phyloP scores from a whole-genome alignment of 768 basidiomycete species.

The Tulasnella calospora region DNA sequence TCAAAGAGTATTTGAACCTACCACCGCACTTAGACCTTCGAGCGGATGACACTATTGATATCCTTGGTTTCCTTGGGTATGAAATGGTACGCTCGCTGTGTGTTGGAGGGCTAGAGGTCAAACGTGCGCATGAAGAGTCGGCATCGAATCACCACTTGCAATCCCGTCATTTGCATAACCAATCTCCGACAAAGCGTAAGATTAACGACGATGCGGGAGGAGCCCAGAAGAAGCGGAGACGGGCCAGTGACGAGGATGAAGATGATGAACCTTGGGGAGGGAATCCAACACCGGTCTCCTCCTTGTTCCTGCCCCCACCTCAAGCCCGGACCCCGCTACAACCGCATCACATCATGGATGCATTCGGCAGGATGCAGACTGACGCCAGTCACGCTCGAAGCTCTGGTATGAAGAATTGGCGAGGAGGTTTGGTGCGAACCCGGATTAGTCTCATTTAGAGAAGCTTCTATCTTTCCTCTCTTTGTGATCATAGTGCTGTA shows the following conservation, averaged over 20 bases:
- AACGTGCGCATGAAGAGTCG: constrained; percentile 64
- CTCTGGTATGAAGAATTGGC: constrained; percentile 85
- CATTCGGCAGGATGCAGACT: constrained; percentile 83
- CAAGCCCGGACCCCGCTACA: constrained; percentile 72
- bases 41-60: constrained; percentile 89
- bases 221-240: constrained; percentile 48
- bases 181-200: constrained; percentile 48
- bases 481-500: neutral
- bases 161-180: constrained; percentile 65
- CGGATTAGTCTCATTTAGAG: constrained; percentile 67
- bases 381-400: constrained; percentile 77
- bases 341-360: constrained; percentile 86
- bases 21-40: constrained; percentile 81
- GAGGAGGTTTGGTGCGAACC: constrained; percentile 76
- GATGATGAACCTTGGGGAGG: constrained; percentile 13
- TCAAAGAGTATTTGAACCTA: constrained; percentile 89
- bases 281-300: constrained; percentile 55
- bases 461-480: neutral
- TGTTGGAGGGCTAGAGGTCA: constrained; percentile 78
- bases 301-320: constrained; percentile 74
- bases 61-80: constrained; percentile 94
- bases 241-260: constrained; percentile 55
- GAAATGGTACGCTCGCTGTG: constrained; percentile 95
- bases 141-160: constrained; percentile 31
- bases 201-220: constrained; percentile 43